Percentiles rank a stretch among this genome's conserved stretches.
phyloP scores from a whole-genome alignment of 305 asterid species.

The Nicotiana rustica region DNA sequence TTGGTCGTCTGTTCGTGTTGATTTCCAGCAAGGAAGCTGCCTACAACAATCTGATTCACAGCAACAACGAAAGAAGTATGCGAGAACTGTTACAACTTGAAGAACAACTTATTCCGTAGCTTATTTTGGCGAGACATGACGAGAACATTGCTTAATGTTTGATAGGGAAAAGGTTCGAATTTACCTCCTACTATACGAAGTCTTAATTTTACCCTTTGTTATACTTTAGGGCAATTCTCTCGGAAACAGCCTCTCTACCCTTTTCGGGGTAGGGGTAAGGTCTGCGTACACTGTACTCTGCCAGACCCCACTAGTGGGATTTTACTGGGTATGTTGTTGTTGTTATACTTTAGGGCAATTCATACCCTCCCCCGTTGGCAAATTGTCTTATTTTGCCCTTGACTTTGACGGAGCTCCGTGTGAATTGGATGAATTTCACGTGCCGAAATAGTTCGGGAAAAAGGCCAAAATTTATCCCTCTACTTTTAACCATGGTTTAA shows the following conservation, averaged over 20 bases:
- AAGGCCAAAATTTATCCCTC: background rate
- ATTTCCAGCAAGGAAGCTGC: slow-evolving; percentile 78
- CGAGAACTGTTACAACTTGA: background rate
- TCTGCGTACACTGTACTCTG: no score
- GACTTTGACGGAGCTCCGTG: background rate
- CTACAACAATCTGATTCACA: slow-evolving; percentile 66
- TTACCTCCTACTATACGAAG: background rate
- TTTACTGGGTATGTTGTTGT: no score
- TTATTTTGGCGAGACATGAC: background rate
- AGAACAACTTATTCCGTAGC: background rate
- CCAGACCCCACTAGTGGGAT: no score
- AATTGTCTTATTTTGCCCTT: background rate
- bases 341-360: no score
- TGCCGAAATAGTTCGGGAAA: background rate
- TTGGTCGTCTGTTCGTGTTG: slow-evolving; percentile 70
- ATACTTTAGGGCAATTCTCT: no score
- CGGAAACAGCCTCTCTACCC: no score
- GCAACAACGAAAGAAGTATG: background rate
- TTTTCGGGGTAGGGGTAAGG: no score
- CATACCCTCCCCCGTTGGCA: background rate
- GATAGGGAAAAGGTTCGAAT: background rate
- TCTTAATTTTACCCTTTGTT: background rate
- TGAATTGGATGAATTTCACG: background rate
- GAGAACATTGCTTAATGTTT: background rate
- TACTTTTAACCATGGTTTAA: background rate